Evolutionary conservation across 2,329 filamentous ascomycete genomes (phyloP), one percentile per base, ranked within the genome.

Genomic region (Plenodomus tracheiphilus): DNA sequence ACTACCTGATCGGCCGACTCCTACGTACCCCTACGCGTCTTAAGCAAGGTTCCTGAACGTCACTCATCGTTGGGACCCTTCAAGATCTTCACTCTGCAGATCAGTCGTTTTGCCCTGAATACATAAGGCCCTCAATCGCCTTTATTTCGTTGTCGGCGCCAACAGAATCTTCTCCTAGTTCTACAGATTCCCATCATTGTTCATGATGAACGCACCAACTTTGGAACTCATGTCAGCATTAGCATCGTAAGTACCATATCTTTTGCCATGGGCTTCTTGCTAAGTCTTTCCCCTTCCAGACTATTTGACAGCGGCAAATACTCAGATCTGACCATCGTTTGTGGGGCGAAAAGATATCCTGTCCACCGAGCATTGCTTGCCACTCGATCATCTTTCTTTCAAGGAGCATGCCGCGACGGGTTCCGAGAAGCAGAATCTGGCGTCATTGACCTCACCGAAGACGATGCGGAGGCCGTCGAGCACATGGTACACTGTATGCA

Each of bases 291-390:
- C 13, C 28, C 15, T 15, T 10, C 49, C 60, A 67, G 74, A 69
- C 60, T 73, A 9, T 68, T 69, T 57, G 62, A 71, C 61, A 57
- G 56, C 28, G 66, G 66, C 49, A 71, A 71, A 60, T 80, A 77
- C 61, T 77, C 76, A 47, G 77, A 80, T 64, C 69, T 80, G 54
- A 79, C 74, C 41, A 72, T 80, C 60, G 67, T 68, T 42, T 78
- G 74, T 68, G 74, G 75, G 49, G 61, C 64, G 49, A 72, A 71
- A 66, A 73, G 71, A 70, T 79, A 76, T 67, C 66, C 64, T 21
- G 76, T 78, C 10, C 77, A 80, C 59, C 72, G 74, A 54, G 76
- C 75, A 5, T 74, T 79, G 37, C 62, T 80, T 40, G 79, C 77
- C 63, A 77, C 77, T 32, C 67, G 77, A 40, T 77, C 75, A 32